Base-by-base conservation (phyloP, 257 asterid genomes). In the Agastache rugosa region DNA sequence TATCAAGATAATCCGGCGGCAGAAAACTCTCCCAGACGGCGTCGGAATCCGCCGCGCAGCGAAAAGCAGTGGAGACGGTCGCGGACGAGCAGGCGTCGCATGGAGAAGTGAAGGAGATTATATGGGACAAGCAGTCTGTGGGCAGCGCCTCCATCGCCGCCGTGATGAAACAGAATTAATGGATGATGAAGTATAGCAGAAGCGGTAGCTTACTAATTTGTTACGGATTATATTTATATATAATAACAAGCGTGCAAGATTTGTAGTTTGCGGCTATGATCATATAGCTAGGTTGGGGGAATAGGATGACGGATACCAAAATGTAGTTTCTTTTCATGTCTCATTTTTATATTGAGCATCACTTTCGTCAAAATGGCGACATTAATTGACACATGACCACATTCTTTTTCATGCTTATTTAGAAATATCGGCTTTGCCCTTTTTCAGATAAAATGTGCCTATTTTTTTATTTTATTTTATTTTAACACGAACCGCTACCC, bases 21-120 rank as follows among this genome's bases (percentile, higher is more conserved):
- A 91, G 74, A 77, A 91, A 87, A 6, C 75, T 80, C 71, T 84
- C 88, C 97, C 97, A 91, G 5, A 70, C 53, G 68, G 78, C 69
- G 31, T 91, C 91, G 0, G 94, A 89, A 22, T 80, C 81, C 11
- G 87, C 90, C 4, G 86, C 90, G 48, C 15, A 63, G 5, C 85
- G 90, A 4, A 89, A 63, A 16, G 61, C 9, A 19, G 79, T 12
- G 15, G 90, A 83, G 11, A 83, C 82, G 20, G 71, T 6, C 29
- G 92, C 85, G 4, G 80, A 72, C 11, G 66, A 84, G 47, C 87
- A 84, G 16, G 89, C 93, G 25, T 82, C 91, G 35, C 35, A 58
- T 1, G 97, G 94, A 35, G 91, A 83, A 11, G 89, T 85, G 75
- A 78, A 66, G 0, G 88, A 77, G n/a, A 89, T 78, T 11, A 89